Evolutionary conservation across 495 filamentous ascomycete genomes (phyloP).

Genomic region (Friedmanniomyces endolithicus): DNA sequence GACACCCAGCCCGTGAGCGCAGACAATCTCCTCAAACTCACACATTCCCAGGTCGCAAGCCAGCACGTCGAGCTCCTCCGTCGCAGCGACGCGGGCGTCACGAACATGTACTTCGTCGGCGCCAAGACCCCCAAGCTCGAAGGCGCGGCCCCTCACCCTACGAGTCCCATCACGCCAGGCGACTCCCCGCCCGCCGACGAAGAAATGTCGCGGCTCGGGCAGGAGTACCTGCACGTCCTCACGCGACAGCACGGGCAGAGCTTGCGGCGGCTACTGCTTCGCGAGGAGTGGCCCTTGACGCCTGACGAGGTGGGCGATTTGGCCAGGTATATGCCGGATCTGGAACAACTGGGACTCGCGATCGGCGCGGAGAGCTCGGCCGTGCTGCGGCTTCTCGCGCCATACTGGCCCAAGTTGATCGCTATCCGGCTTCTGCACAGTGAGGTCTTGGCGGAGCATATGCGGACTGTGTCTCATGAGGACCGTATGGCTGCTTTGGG

Average conservation of each 20-base stretch:
- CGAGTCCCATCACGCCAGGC: slow-evolving; percentile 10
- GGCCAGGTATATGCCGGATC: slow-evolving; percentile 42
- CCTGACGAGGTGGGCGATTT: slow-evolving; percentile 38
- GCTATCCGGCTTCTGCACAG: slow-evolving; percentile 25
- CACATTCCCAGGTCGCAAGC: no score
- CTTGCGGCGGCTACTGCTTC: slow-evolving; percentile 44
- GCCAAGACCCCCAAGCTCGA: background rate
- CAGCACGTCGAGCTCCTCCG: slow-evolving; percentile 19
- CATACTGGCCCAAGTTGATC: slow-evolving; percentile 24
- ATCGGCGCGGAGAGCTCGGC: slow-evolving; percentile 1
- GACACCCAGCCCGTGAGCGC: no score
- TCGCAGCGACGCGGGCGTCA: slow-evolving; percentile 14
- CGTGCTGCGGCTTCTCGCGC: slow-evolving; percentile 21
- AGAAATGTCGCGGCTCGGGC: slow-evolving; percentile 12
- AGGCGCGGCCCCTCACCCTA: background rate
- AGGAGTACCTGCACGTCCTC: slow-evolving; percentile 27
- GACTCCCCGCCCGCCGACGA: slow-evolving; percentile 6
- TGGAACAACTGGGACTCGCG: slow-evolving; percentile 41
- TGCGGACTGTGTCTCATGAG: slow-evolving; percentile 19
- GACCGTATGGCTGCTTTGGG: slow-evolving; percentile 21
- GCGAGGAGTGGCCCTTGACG: slow-evolving; percentile 44
- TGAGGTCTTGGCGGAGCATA: slow-evolving; percentile 15
- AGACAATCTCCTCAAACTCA: no score
- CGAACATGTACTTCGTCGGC: slow-evolving; percentile 24
- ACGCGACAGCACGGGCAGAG: slow-evolving; percentile 36